phyloP scores from a whole-genome alignment of 2,329 filamentous ascomycete genomes.

The Daldinia eschscholtzii region DNA sequence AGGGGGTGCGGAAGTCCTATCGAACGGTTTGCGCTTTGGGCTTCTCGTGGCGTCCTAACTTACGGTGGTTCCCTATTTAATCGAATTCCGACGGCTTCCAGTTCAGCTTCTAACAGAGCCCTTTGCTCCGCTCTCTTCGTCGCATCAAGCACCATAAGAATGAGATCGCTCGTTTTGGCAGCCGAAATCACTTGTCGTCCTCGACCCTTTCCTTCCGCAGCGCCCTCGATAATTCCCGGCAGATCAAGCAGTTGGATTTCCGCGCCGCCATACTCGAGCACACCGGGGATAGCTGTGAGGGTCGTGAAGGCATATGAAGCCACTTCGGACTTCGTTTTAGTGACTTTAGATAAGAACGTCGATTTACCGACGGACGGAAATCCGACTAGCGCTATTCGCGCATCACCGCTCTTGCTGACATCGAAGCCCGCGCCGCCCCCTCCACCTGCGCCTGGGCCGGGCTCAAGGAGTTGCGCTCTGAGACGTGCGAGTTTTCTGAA shows the following conservation, averaged over 20 bases:
- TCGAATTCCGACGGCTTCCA: conserved; percentile 95
- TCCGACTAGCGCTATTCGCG: conserved; percentile 95
- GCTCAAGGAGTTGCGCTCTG: conserved; percentile 93
- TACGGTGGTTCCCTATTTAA: conserved; percentile 92
- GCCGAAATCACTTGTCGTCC: conserved; percentile 97
- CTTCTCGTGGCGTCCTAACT: conserved; percentile 50
- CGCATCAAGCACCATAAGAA: conserved; percentile 96
- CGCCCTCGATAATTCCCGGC: conserved; percentile 97
- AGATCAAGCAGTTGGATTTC: conserved; percentile 98
- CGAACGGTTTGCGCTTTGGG: not conserved
- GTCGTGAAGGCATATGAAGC: conserved; percentile 98
- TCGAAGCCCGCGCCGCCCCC: conserved; percentile 88
- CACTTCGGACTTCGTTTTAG: conserved; percentile 96
- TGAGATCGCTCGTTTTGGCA: conserved; percentile 97
- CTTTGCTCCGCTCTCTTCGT: conserved; percentile 97
- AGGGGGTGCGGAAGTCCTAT: too few relatives aligned
- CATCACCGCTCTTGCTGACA: conserved; percentile 96
- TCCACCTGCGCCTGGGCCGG: conserved; percentile 80
- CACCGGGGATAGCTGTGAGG: conserved; percentile 94
- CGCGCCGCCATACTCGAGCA: conserved; percentile 96
- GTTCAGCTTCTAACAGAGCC: conserved; percentile 86
- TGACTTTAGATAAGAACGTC: conserved; percentile 98
- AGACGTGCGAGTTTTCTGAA: conserved; percentile 92
- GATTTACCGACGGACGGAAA: conserved; percentile 99
- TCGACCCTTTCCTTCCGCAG: conserved; percentile 93